A percentile compares a stretch with the other conserved stretches of the same genome.
These are phyloP conservation scores for Manihot esculenta DNA, from an alignment of 441 rosid species.

Conservation along the genomic window DNA sequence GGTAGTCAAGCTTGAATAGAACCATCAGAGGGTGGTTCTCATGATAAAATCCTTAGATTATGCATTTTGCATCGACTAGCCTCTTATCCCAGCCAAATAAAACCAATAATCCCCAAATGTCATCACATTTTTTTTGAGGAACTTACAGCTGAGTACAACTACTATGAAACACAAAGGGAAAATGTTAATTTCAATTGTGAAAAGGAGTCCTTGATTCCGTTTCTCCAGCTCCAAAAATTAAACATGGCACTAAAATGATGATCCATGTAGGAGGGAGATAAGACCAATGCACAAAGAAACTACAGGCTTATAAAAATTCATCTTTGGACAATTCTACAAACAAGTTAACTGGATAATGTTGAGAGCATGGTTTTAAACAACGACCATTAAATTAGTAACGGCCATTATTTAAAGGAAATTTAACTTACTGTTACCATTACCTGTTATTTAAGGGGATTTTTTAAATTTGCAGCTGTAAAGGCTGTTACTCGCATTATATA, in stretches of 20 bases:
- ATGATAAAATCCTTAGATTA: neutral
- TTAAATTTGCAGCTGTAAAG: too few species aligned
- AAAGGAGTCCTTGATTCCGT: neutral
- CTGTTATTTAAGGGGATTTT: too few species aligned
- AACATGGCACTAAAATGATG: neutral
- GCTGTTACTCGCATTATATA: too few species aligned
- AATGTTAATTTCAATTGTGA: neutral
- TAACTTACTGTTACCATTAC: too few species aligned
- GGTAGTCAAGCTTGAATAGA: neutral
- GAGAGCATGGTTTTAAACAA: too few species aligned
- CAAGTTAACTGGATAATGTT: neutral
- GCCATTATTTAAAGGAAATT: too few species aligned
- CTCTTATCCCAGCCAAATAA: conserved; percentile 5
- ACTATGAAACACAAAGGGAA: neutral
- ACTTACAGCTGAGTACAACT: too few species aligned
- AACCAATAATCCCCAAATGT: neutral
- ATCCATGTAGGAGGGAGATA: neutral
- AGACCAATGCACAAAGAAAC: conserved; percentile 12
- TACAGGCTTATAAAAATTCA: neutral
- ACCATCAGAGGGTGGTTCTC: neutral
- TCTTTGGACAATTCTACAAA: neutral
- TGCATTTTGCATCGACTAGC: neutral
- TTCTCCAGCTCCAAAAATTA: conserved; percentile 9
- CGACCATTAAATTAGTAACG: too few species aligned
- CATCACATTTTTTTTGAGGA: neutral